Evolutionary conservation across 495 filamentous ascomycete species (phyloP), one percentile per base, ranked within the genome.

Genomic region (Endocarpon pusillum): DNA sequence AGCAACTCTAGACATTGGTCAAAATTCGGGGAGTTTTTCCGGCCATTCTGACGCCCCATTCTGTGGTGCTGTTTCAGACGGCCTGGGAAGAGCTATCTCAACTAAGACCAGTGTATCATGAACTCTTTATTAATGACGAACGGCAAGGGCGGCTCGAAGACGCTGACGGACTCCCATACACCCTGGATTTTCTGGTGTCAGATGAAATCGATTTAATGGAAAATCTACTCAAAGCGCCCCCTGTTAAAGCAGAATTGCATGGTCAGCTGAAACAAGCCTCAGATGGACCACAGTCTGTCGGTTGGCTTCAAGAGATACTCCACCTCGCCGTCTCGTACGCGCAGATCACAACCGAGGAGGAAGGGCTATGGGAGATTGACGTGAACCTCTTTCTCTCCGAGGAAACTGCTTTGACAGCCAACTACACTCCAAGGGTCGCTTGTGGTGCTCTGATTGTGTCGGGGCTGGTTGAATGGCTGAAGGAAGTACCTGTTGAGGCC

Each of bases 161-260:
- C 53, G 69, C 75, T 8, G 89, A 97, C 51, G 71, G 78, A 17
- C 64, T 97, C n/a, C 84, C 91, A 0, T 92, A 87, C 53, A 87
- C 84, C 1, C 64, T 97, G n/a, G 89, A 97, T 52, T 83, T 91
- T 44, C 66, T 96, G 25, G 71, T 96, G 5, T 51, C 94, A 21
- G 89, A 97, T 49, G 83, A 94, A 41, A 62, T 97, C 8, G 89
- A 97, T 52, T 81, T 96, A 41, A 73, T 96, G 40, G 85, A 91
- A 46, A 72, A 79, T 26, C 78, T 86, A 42, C 56, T 96, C 34
- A 74, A 80, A 34, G 84, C 83, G 5, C 69, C 76, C 4, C 78
- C 80, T 2, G 81, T 97, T 11, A 84, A 81, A 38, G 75, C 79
- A 43, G 81, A 94, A 52, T 66, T 94, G 15, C 71, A 82, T 40